Evolutionary conservation across 345 rosid species (phyloP).

Genomic region (Citrus maxima): DNA sequence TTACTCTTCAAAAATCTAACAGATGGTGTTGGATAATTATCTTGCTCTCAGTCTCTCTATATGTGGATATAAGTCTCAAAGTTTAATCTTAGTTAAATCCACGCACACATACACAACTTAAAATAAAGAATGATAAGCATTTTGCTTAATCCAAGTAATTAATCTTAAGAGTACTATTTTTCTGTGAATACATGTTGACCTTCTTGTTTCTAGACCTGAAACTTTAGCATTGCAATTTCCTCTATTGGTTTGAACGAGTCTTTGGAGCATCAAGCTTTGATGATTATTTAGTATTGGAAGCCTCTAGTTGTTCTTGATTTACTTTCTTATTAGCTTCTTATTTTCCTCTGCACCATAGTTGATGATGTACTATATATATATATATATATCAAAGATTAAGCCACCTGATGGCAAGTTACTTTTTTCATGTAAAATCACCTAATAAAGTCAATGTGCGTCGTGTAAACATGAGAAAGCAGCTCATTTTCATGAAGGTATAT

Average conservation of each 20-base stretch:
- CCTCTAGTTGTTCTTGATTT: not conserved
- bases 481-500: not conserved
- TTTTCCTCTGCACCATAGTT: not conserved
- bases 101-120: not conserved
- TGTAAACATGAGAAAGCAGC: not conserved
- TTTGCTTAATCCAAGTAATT: not conserved
- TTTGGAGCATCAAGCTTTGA: conserved; percentile 1
- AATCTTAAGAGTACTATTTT: not conserved
- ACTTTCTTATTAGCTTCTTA: not conserved
- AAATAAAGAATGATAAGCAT: not conserved
- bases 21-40: not conserved
- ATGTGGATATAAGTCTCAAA: not conserved
- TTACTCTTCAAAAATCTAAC: not conserved
- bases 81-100: not conserved
- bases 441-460: not conserved
- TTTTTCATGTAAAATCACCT: not conserved
- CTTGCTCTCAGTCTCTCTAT: not conserved
- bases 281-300: not conserved
- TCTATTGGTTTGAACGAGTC: not conserved
- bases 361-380: not conserved
- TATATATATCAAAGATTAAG: not conserved
- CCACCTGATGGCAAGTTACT: not conserved
- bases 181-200: not conserved
- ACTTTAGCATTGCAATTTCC: conserved; percentile 4
- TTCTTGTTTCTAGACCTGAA: not conserved